Base-by-base conservation (phyloP, 23 red algal species). In the Gracilariopsis chorda region DNA sequence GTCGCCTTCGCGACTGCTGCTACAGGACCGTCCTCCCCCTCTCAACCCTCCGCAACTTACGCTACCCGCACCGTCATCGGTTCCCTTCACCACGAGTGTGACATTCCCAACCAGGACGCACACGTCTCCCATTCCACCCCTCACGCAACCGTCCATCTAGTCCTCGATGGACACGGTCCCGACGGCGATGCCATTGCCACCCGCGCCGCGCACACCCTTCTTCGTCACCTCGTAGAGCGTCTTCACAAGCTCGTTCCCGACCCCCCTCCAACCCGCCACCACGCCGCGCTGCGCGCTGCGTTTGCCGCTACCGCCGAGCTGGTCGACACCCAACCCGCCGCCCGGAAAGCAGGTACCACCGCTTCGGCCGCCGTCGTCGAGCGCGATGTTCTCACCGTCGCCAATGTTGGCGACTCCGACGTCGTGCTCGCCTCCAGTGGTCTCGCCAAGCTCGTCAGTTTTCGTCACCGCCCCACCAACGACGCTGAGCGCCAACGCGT, bases 391-490 rank as follows among this genome's bases (percentile, higher is more conserved):
- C 20, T 72, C 28, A 73, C 60, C 10, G 82, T 87, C 13, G 82
- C 62, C n/a, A 87, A 87, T 43, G 30, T 87, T 24, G 82, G 82
- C 27, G 82, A 87, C 48, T 72, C 62, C 28, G 82, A 87, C 32
- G 82, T 87, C 3, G 62, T 73, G 2, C 47, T 65, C n/a, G n/a
- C 19, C 24, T 36, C 48, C 3, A 49, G 36, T 13, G 62, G 62
- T 19, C 19, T 37, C 29, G 45, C 48, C 25, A 59, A 42, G 62
- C 43, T 87, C 11, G 23, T 64, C 55, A 63, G 53, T 2, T 73
- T 70, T 52, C 59, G 82, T 3, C 59, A 87, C 41, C 25, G 63
- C 0, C 63, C 39, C 24, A 64, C n/a, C 33, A 62, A 72, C 0
- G 34, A 32, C 13, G n/a, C 16, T 10, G 82, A 87, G 82, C 47